Evolutionary conservation across 805 yeast species (phyloP).

Genomic region (Starmerella etchellsii): DNA sequence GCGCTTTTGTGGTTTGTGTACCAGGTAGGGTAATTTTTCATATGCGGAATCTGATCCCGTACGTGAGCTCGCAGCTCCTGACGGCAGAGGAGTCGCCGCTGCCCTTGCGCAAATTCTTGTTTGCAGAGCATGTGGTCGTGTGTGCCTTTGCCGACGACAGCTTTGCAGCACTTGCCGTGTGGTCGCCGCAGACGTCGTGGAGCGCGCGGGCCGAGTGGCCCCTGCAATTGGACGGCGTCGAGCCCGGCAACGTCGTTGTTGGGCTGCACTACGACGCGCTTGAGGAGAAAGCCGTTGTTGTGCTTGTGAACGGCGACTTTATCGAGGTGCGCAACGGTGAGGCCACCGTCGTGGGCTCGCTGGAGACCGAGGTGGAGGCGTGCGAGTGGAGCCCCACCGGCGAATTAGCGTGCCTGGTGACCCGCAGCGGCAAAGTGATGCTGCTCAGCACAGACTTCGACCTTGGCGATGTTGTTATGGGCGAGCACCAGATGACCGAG

Average conservation of each 20-base stretch:
- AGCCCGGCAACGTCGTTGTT: neutral
- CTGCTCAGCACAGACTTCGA: constrained; percentile 68
- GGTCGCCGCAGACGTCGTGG: constrained; percentile 14
- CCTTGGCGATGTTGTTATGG: constrained; percentile 28
- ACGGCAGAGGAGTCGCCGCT: constrained; percentile 10
- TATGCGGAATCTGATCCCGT: constrained; percentile 17
- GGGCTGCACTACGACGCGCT: constrained; percentile 9
- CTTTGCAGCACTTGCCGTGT: constrained; percentile 6
- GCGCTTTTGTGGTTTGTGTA: no score
- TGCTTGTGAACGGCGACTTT: constrained; percentile 67
- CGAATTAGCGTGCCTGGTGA: constrained; percentile 57
- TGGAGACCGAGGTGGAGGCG: constrained; percentile 59
- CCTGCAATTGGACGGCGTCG: neutral
- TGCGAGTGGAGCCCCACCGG: constrained; percentile 89
- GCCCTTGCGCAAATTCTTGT: constrained; percentile 3
- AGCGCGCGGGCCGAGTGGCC: constrained; percentile 8
- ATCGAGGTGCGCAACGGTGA: constrained; percentile 31
- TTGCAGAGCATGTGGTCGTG: constrained; percentile 11
- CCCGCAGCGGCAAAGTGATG: constrained; percentile 30
- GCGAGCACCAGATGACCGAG: constrained; percentile 45
- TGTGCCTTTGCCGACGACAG: constrained; percentile 6
- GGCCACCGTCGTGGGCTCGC: constrained; percentile 68
- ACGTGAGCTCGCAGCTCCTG: constrained; percentile 10
- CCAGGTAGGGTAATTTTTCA: no score
- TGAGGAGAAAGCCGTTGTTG: constrained; percentile 47